Evolutionary conservation across 2,329 filamentous ascomycete species (phyloP).

Genomic region (Neofusicoccum parvum): DNA sequence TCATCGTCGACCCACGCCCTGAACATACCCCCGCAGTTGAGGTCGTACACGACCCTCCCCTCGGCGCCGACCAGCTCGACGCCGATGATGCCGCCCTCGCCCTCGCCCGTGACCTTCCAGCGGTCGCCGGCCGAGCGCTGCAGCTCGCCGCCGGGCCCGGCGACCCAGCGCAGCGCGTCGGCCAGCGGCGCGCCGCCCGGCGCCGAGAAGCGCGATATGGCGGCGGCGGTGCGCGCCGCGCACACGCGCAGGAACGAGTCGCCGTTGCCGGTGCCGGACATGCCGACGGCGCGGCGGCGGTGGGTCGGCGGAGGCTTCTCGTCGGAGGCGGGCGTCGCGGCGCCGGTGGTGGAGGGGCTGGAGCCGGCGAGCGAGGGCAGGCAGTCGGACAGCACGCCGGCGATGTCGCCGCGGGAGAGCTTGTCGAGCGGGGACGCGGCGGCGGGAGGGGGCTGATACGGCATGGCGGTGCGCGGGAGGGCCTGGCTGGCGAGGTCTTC

Average conservation of each 20-base stretch:
- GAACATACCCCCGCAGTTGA: conserved; percentile 88
- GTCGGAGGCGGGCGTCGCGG: conserved; percentile 33
- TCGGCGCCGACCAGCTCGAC: conserved; percentile 63
- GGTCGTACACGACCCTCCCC: conserved; percentile 70
- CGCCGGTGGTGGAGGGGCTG: neutral
- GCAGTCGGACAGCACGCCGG: conserved; percentile 60
- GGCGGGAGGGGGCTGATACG: conserved; percentile 23
- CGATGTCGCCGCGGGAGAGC: conserved; percentile 43
- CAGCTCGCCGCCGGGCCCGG: conserved; percentile 72
- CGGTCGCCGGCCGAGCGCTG: conserved; percentile 72
- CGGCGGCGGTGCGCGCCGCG: conserved; percentile 71
- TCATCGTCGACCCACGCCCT: conserved; percentile 72
- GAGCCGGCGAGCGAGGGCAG: conserved; percentile 49
- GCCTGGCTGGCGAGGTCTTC: conserved; percentile 41
- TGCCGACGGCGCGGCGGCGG: conserved; percentile 51
- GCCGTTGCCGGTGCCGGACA: conserved; percentile 84
- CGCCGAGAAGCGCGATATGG: conserved; percentile 67
- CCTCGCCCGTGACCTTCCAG: conserved; percentile 71
- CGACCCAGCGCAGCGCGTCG: conserved; percentile 64
- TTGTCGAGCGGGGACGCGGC: conserved; percentile 29
- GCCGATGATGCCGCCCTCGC: conserved; percentile 86
- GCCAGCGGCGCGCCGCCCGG: conserved; percentile 50
- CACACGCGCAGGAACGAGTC: conserved; percentile 78
- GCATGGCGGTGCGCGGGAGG: conserved; percentile 25
- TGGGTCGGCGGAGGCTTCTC: neutral